phyloP scores from a whole-genome alignment of 1,284 basidiomycete species.

The Trametes sp. region DNA sequence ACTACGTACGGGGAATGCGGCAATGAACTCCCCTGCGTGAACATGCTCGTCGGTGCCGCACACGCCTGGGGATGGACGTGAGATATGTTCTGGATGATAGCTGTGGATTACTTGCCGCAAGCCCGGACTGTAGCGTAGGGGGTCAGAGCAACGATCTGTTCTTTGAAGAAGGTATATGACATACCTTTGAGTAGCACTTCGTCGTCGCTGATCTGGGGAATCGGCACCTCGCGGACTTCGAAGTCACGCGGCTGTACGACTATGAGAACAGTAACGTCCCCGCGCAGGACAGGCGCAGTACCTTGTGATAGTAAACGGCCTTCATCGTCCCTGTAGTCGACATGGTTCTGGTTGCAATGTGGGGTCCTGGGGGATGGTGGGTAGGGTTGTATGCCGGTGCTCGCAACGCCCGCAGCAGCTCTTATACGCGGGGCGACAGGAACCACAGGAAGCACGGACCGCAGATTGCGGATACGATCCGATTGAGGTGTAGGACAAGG shows the following conservation, averaged over 20 bases:
- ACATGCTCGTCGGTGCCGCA: constrained; percentile 62
- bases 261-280: not conserved
- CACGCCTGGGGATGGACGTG: constrained; percentile 13
- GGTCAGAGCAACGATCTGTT: too few relatives aligned
- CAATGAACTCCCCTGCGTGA: constrained; percentile 67
- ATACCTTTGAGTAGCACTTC: constrained; percentile 77
- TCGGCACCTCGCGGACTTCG: constrained; percentile 65
- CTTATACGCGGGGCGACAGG: constrained; percentile 3
- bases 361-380: not conserved
- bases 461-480: constrained; percentile 9
- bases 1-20: constrained; percentile 52
- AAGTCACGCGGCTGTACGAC: constrained; percentile 63
- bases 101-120: constrained; percentile 20
- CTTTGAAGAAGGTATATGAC: not conserved
- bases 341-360: not conserved
- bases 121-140: constrained; percentile 29
- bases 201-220: constrained; percentile 67
- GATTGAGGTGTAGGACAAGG: not conserved
- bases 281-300: constrained; percentile 14
- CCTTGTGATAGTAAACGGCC: constrained; percentile 62
- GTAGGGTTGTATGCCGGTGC: not conserved
- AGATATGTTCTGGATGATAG: not conserved
- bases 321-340: constrained; percentile 50
- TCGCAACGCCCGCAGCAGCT: not conserved
- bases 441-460: constrained; percentile 1